Conservation (phyloP, 352 stramenopile genomes). For the Elongisporangium prolatum region DNA sequence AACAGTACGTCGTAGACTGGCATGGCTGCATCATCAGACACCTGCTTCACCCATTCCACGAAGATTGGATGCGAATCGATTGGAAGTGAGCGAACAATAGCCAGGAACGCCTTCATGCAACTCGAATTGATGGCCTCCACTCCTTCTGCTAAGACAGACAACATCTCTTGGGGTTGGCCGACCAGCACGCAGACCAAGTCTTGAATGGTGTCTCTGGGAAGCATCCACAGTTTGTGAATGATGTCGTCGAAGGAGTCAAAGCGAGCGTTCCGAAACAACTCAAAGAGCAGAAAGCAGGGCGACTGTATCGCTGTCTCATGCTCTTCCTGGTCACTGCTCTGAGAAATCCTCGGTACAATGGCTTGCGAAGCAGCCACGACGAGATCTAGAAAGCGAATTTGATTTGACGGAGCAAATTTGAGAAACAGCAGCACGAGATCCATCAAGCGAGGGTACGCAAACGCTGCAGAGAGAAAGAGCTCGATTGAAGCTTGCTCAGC, state of each 20-base stretch:
- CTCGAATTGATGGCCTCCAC: constrained; percentile 23
- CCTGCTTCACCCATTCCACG: constrained; percentile 36
- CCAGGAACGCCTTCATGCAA: constrained; percentile 31
- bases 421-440: constrained; percentile 40
- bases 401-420: constrained; percentile 26
- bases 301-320: neutral
- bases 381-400: constrained; percentile 30
- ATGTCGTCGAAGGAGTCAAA: constrained; percentile 30
- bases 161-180: constrained; percentile 30
- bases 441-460: constrained; percentile 25
- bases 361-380: constrained; percentile 10
- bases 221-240: constrained; percentile 36
- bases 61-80: constrained; percentile 22
- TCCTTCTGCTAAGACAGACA: constrained; percentile 26
- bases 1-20: constrained; percentile 43
- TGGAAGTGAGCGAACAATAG: constrained; percentile 25
- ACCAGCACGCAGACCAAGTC: constrained; percentile 23
- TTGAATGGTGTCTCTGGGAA: constrained; percentile 15
- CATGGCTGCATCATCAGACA: constrained; percentile 26
- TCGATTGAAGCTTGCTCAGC: constrained; percentile 26
- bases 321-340: constrained; percentile 9
- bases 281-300: constrained; percentile 37
- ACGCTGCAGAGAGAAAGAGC: constrained; percentile 32
- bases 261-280: constrained; percentile 41
- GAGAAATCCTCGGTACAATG: neutral